phyloP scores from a whole-genome alignment of 2,329 filamentous ascomycete genomes.

The Thielaviopsis populi region DNA sequence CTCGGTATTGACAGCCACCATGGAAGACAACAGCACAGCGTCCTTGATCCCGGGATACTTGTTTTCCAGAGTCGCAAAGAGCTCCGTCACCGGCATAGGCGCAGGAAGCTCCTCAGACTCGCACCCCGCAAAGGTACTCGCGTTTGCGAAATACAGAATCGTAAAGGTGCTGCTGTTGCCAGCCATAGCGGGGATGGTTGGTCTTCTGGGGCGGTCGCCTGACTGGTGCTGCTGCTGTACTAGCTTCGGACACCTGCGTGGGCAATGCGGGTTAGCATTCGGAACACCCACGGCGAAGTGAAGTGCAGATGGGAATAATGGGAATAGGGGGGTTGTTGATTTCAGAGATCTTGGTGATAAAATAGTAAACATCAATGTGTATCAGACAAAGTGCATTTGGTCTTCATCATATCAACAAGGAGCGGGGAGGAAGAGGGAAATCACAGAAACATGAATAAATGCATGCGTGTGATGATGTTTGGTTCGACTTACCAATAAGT shows the following conservation, averaged over 20 bases:
- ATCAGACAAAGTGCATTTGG: constrained; percentile 44
- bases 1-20: constrained; percentile 66
- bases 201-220: too few species aligned
- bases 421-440: not conserved
- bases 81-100: constrained; percentile 44
- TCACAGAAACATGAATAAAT: not conserved
- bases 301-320: not conserved
- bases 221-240: too few species aligned
- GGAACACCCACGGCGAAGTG: not conserved
- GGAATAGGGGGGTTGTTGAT: constrained; percentile 19
- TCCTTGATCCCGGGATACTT: constrained; percentile 53
- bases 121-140: constrained; percentile 54
- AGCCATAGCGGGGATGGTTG: not conserved
- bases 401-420: constrained; percentile 34
- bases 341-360: constrained; percentile 66
- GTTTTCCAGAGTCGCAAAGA: constrained; percentile 54
- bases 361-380: constrained; percentile 37
- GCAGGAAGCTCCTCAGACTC: constrained; percentile 50
- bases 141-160: constrained; percentile 68
- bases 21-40: constrained; percentile 54
- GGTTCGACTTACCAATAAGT: constrained; percentile 24
- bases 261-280: not conserved
- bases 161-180: constrained; percentile 36
- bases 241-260: not conserved
- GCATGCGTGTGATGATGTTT: not conserved